These are phyloP conservation scores for Leptographium flavum DNA, from an alignment of 2,329 filamentous ascomycete genomes.

Conservation along the genomic window DNA sequence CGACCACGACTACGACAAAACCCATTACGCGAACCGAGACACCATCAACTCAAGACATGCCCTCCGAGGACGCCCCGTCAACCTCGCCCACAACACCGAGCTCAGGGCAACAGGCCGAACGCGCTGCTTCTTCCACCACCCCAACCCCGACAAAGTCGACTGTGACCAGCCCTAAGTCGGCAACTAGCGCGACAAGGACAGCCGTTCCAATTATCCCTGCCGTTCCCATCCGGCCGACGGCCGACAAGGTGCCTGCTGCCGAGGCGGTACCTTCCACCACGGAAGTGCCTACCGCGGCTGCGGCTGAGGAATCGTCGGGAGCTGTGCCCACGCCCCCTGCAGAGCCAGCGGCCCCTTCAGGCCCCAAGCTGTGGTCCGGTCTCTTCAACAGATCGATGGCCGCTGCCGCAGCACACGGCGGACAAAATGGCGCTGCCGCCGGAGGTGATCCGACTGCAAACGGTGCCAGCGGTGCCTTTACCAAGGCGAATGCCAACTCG, in stretches of 20 bases:
- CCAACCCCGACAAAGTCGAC: constrained; percentile 5
- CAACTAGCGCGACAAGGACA: constrained; percentile 17
- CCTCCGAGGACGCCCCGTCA: constrained; percentile 19
- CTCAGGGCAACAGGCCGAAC: constrained; percentile 13
- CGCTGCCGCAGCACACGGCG: constrained; percentile 10
- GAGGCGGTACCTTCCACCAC: background rate
- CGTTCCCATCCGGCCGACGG: constrained; percentile 20
- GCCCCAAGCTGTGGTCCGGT: constrained; percentile 24
- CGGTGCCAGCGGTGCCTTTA: constrained; percentile 20
- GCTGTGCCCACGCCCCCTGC: constrained; percentile 13
- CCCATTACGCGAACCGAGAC: constrained; percentile 14
- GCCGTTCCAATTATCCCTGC: constrained; percentile 32
- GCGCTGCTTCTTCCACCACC: constrained; percentile 13
- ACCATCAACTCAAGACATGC: constrained; percentile 17
- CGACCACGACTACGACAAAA: background rate
- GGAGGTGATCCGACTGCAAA: constrained; percentile 12
- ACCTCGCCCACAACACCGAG: constrained; percentile 22
- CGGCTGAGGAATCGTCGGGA: constrained; percentile 13
- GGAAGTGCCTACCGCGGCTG: background rate
- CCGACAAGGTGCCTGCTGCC: background rate
- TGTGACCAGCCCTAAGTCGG: constrained; percentile 12
- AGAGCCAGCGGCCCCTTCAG: background rate
- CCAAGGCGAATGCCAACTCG: constrained; percentile 37
- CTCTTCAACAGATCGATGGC: constrained; percentile 19
- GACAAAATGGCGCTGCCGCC: constrained; percentile 14